A percentile compares a stretch with the other conserved stretches of the same genome.
These are phyloP conservation scores for Basidiobolus heterosporus DNA, from an alignment of 371 early-diverging fungal species.

Conservation along the genomic window DNA sequence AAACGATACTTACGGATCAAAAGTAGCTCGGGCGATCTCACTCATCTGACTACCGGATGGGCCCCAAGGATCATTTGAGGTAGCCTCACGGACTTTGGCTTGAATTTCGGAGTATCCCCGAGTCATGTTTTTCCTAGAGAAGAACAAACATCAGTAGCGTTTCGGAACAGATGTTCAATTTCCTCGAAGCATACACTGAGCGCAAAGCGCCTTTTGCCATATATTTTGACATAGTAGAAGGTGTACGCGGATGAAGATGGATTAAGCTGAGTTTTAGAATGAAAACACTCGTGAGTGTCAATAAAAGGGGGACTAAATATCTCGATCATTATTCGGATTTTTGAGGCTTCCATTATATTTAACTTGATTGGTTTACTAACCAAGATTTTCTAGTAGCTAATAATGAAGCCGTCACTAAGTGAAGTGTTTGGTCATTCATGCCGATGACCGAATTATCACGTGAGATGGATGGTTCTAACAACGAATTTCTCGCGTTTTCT, in stretches of 20 bases:
- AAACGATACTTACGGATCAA: constrained; percentile 51
- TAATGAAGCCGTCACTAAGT: too few species aligned
- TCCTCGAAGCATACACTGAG: constrained; percentile 4
- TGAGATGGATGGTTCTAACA: too few species aligned
- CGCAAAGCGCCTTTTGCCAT: constrained; percentile 8
- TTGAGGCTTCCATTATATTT: too few species aligned
- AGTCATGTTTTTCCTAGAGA: constrained; percentile 76
- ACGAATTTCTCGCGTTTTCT: too few species aligned
- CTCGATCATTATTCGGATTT: too few species aligned
- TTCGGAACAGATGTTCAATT: background rate
- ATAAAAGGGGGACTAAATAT: too few species aligned
- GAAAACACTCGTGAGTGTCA: too few species aligned
- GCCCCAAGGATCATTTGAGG: constrained; percentile 80
- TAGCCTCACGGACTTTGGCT: constrained; percentile 85
- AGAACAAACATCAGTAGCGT: too few species aligned
- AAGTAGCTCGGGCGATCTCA: constrained; percentile 76
- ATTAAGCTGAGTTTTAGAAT: background rate
- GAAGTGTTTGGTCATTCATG: too few species aligned
- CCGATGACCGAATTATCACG: too few species aligned
- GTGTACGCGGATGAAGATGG: background rate
- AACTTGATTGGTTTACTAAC: too few species aligned
- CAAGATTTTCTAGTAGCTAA: too few species aligned
- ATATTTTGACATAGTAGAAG: constrained; percentile 3
- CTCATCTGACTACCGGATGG: constrained; percentile 75
- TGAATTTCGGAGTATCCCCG: constrained; percentile 92